Conservation (phyloP, 768 basidiomycete species). For the Auricularia cornea region DNA sequence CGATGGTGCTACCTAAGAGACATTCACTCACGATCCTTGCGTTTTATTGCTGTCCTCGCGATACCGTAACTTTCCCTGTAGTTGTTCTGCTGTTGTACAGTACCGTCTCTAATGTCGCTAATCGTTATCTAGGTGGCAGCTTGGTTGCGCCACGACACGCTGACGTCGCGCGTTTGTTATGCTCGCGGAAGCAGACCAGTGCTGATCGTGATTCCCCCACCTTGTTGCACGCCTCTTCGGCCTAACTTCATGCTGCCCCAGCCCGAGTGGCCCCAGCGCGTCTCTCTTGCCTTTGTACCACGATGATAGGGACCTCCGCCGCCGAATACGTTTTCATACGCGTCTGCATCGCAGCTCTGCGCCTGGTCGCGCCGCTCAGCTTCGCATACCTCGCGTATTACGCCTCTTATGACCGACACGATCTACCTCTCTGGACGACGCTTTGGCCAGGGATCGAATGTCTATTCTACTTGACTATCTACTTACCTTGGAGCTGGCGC, state of each 20-base stretch:
- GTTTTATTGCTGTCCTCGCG: too few species aligned
- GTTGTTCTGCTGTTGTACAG: too few species aligned
- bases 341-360: conserved; percentile 33
- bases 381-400: not conserved
- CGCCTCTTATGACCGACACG: not conserved
- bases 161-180: too few species aligned
- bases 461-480: conserved; percentile 41
- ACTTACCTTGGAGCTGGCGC: conserved; percentile 35
- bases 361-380: not conserved
- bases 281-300: not conserved
- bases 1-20: not conserved
- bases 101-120: too few species aligned
- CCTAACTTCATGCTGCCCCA: not conserved
- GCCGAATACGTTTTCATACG: conserved; percentile 50
- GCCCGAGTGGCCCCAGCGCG: not conserved
- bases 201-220: not conserved
- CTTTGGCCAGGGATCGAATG: conserved; percentile 26
- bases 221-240: not conserved
- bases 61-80: too few species aligned
- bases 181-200: not conserved
- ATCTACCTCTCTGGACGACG: not conserved
- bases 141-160: too few species aligned
- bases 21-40: too few species aligned
- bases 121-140: too few species aligned
- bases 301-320: conserved; percentile 40